Conservation (phyloP, 352 stramenopile genomes). For the Globisporangium parvum region DNA sequence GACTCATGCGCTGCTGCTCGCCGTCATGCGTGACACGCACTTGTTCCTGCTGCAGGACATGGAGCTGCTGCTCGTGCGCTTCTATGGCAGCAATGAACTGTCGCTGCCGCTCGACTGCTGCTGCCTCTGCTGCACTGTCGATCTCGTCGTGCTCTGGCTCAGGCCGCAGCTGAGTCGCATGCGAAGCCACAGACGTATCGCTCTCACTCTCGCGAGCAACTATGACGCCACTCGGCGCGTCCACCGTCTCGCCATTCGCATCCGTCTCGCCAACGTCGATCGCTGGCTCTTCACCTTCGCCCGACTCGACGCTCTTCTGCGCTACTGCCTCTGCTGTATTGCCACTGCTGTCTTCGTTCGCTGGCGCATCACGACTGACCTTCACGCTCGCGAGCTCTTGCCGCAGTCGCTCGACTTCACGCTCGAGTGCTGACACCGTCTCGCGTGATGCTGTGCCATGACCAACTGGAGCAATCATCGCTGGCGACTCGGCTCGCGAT, state of each 20-base stretch:
- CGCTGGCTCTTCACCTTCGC: too few relatives aligned
- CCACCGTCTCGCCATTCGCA: too few relatives aligned
- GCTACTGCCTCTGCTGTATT: too few relatives aligned
- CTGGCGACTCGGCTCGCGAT: neutral
- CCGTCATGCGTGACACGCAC: constrained; percentile 9
- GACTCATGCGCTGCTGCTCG: constrained; percentile 11
- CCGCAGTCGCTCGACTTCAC: constrained; percentile 25
- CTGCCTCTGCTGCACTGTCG: neutral
- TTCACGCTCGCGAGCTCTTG: constrained; percentile 15
- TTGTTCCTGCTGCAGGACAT: constrained; percentile 12
- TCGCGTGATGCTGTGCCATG: neutral
- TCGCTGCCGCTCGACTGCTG: neutral
- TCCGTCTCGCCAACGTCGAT: too few relatives aligned
- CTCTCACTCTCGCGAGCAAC: too few relatives aligned
- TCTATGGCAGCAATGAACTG: neutral
- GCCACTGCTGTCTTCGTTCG: neutral
- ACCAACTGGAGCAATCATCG: neutral
- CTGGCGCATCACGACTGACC: neutral
- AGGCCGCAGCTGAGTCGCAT: too few relatives aligned
- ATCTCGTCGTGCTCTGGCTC: too few relatives aligned
- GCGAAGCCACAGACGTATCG: too few relatives aligned
- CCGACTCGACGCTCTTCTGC: too few relatives aligned
- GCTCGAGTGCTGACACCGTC: constrained; percentile 14
- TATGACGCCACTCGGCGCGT: too few relatives aligned
- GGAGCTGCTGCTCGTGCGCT: constrained; percentile 15